Base-by-base conservation (phyloP, 441 rosid species). In the Theobroma grandiflorum region DNA sequence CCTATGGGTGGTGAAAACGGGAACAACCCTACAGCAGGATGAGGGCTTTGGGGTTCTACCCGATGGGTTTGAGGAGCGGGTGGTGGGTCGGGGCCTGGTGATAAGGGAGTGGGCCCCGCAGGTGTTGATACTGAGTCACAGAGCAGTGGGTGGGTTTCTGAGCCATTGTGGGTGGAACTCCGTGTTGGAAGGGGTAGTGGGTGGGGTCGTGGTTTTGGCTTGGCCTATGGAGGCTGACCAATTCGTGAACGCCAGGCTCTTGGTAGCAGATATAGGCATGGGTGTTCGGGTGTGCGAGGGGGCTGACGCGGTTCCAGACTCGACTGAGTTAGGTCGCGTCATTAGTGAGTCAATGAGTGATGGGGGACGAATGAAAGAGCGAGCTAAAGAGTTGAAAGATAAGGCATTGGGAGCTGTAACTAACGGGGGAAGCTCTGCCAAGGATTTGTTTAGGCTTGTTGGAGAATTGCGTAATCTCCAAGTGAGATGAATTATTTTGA, bases 111-210 rank as follows among this genome's bases (percentile, higher is more conserved):
- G 92, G 94, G 91, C 74, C 6, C 88, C 89, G 1, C 92, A 91
- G 71, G 88, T 76, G 65, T 47, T 1, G 57, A 63, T 89, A 43
- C 79, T 91, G 78, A 76, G 81, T 59, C 94, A 91, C 80, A 74
- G 58, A 6, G 88, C 88, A 1, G 86, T 87, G 53, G 91, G 88
- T n/a, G 88, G 86, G 57, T 91, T 91, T 49, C 33, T 91, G 83
- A 91, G 89, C 81, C 92, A 89, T 18, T 89, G 94, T 37, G 92
- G 94, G 11, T 89, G 92, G 92, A 89, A 90, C 84, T 90, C 94
- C 68, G 73, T 79, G 55, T 68, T 81, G 35, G 91, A 90, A 77
- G 91, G 76, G 33, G 49, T 89, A 10, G 86, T 67, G 77, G 80
- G 79, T 2, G 91, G 94, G 9, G 89, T 81, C n/a, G 22, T 84